Conservation (phyloP, 2,329 filamentous ascomycete genomes). For the Allantophomopsis cytisporea region DNA sequence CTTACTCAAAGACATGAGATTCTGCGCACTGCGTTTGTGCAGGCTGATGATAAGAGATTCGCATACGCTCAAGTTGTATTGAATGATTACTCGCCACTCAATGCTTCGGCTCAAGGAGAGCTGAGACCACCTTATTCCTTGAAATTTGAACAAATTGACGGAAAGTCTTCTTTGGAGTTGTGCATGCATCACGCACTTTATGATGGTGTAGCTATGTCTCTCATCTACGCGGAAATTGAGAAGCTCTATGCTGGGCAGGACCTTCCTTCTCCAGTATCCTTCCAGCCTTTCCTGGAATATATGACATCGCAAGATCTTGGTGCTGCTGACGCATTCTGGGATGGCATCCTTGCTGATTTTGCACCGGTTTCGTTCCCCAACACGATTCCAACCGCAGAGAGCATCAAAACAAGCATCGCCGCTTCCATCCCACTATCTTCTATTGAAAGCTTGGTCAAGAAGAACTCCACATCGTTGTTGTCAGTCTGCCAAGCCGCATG, state of each 20-base stretch:
- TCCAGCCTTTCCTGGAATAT: constrained; percentile 48
- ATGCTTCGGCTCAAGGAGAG: not conserved
- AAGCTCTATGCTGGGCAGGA: constrained; percentile 29
- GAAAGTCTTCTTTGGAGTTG: constrained; percentile 6
- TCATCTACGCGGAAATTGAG: constrained; percentile 60
- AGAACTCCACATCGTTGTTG: constrained; percentile 46
- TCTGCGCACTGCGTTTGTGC: constrained; percentile 61
- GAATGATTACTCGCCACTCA: constrained; percentile 5
- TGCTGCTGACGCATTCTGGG: constrained; percentile 54
- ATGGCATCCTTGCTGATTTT: constrained; percentile 28
- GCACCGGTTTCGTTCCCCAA: not conserved
- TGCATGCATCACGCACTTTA: constrained; percentile 71
- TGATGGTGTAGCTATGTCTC: constrained; percentile 65
- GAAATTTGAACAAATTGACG: not conserved
- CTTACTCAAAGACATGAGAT: constrained; percentile 60
- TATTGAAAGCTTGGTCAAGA: constrained; percentile 34
- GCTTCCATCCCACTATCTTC: constrained; percentile 7
- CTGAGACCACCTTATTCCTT: too few relatives aligned
- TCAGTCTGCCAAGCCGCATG: constrained; percentile 61
- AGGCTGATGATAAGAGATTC: constrained; percentile 43
- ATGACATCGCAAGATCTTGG: constrained; percentile 34
- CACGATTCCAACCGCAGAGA: not conserved
- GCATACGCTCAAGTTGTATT: constrained; percentile 66
- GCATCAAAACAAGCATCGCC: constrained; percentile 6
- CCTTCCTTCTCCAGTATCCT: constrained; percentile 37